Evolutionary conservation across 2,329 filamentous ascomycete species (phyloP).

Genomic region (Trichoderma semiorbis): DNA sequence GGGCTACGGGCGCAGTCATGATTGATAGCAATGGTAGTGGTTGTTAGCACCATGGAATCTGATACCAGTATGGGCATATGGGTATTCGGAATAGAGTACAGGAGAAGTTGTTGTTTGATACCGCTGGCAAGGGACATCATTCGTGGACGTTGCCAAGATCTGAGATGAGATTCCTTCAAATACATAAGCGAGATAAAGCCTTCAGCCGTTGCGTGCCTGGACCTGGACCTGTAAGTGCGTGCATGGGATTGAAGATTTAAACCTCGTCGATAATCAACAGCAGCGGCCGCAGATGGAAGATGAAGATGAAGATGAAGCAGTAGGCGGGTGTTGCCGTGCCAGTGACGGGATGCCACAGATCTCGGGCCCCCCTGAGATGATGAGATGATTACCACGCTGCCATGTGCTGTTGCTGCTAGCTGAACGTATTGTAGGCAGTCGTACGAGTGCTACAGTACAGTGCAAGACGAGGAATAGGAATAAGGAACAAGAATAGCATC

Average conservation of each 20-base stretch:
- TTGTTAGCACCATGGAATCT: background rate
- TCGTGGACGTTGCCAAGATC: background rate
- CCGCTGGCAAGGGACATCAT: background rate
- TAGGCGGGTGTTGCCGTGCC: background rate
- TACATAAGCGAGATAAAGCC: background rate
- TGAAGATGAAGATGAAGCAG: background rate
- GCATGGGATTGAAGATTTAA: background rate
- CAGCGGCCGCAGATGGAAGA: background rate
- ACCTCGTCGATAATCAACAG: background rate
- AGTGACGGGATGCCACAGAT: conserved; percentile 7
- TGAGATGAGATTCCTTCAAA: background rate
- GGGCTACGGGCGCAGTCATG: background rate
- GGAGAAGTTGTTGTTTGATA: background rate
- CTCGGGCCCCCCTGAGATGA: background rate
- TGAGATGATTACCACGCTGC: conserved; percentile 2
- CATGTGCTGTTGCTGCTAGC: background rate
- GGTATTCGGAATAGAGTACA: background rate
- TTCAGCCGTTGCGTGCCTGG: background rate
- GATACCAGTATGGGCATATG: background rate
- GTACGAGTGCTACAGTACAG: background rate
- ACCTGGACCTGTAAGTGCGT: background rate
- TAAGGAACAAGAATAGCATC: background rate
- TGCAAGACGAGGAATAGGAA: background rate
- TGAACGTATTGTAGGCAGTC: background rate
- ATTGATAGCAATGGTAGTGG: background rate